These are phyloP conservation scores for Phlebopus sp. DNA, from an alignment of 1,284 basidiomycete species.

Conservation along the genomic window DNA sequence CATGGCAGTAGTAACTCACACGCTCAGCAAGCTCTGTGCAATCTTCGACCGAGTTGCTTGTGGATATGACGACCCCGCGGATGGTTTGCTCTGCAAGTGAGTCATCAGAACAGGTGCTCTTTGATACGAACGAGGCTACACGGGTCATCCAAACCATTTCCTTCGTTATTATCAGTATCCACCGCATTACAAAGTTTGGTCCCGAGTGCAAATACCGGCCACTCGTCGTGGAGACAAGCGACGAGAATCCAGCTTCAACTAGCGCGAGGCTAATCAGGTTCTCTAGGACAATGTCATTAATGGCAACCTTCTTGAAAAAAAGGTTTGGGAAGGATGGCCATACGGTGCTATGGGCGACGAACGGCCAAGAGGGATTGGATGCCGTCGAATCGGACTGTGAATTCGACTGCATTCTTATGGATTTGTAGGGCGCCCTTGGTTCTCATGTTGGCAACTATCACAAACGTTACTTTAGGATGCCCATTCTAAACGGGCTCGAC, in stretches of 20 bases:
- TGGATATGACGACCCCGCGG: no score
- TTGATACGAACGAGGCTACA: no score
- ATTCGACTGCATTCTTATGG: conserved; percentile 82
- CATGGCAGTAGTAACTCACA: no score
- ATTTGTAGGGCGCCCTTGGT: conserved; percentile 63
- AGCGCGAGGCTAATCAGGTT: conserved; percentile 62
- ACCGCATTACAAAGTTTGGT: no score
- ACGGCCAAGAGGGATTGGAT: conserved; percentile 77
- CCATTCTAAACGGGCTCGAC: conserved; percentile 76
- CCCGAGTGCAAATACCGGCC: background rate
- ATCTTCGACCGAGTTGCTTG: no score
- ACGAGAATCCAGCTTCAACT: conserved; percentile 4
- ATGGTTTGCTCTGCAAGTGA: no score
- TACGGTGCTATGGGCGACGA: conserved; percentile 63
- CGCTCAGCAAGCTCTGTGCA: no score
- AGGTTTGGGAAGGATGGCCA: conserved; percentile 70
- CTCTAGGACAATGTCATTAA: conserved; percentile 76
- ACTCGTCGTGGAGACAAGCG: conserved; percentile 3
- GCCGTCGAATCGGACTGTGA: conserved; percentile 56
- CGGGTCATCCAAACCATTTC: no score
- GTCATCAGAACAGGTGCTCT: no score
- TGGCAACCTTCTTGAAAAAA: conserved; percentile 66
- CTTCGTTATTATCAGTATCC: no score
- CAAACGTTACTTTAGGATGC: conserved; percentile 59
- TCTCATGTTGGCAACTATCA: background rate